Percentiles rank a stretch among this genome's conserved stretches.
phyloP scores from a whole-genome alignment of 192 early-diverging fungal genomes.

The Podila epicladia region DNA sequence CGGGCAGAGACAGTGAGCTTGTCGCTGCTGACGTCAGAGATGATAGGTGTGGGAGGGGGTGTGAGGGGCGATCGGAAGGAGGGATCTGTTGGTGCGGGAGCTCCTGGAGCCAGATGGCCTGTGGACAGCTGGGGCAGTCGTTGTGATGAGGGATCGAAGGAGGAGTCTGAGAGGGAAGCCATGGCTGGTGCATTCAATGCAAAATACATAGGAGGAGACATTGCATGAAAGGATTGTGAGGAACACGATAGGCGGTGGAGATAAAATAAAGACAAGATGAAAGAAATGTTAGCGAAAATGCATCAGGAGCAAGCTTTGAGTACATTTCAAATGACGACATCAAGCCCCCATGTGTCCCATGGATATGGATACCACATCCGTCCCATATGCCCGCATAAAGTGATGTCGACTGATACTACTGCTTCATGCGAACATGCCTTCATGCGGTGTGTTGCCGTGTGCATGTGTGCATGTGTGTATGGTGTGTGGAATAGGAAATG shows the following conservation, averaged over 20 bases:
- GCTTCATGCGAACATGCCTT: no score
- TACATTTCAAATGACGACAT: background rate
- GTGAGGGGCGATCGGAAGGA: conserved; percentile 33
- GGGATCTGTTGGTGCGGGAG: background rate
- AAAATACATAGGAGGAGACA: background rate
- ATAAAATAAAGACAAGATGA: background rate
- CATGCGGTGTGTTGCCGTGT: no score
- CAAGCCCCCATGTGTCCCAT: no score
- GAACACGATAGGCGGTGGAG: background rate
- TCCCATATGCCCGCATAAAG: no score
- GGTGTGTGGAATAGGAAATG: background rate
- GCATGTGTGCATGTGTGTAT: background rate
- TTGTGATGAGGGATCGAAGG: conserved; percentile 22
- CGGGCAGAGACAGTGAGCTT: conserved; percentile 53
- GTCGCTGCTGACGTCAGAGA: conserved; percentile 15
- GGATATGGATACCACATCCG: no score
- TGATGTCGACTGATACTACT: no score
- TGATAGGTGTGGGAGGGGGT: conserved; percentile 44
- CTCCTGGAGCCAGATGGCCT: conserved; percentile 26
- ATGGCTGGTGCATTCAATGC: conserved; percentile 7
- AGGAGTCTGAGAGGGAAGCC: conserved; percentile 24
- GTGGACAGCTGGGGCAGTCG: conserved; percentile 30
- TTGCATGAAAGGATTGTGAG: background rate
- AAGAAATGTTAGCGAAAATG: background rate
- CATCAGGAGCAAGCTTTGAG: background rate